Evolutionary conservation across 805 yeast genomes (phyloP).

Genomic region (Myxozyma udenii): DNA sequence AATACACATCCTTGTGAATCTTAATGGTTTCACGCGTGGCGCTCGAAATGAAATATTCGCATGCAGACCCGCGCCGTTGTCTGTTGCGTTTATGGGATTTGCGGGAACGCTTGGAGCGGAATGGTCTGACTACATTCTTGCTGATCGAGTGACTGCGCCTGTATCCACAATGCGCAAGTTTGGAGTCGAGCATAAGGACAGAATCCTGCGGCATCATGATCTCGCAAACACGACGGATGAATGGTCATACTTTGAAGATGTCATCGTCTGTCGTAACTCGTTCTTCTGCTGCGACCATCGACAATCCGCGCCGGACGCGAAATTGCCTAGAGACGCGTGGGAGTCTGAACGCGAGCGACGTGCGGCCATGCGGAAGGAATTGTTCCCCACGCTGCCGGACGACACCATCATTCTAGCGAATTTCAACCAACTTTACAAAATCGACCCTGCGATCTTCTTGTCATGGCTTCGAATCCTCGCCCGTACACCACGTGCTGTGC

Average conservation of each 20-base stretch:
- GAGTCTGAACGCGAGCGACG: conserved; percentile 30
- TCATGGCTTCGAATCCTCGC: conserved; percentile 35
- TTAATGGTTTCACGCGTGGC: conserved; percentile 39
- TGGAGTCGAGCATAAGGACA: neutral
- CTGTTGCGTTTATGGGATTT: conserved; percentile 38
- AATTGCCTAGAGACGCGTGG: conserved; percentile 25
- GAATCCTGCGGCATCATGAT: conserved; percentile 19
- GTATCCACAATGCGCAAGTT: conserved; percentile 12
- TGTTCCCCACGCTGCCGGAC: conserved; percentile 34
- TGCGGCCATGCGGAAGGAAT: conserved; percentile 24
- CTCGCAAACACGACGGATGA: conserved; percentile 8
- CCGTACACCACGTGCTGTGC: conserved; percentile 34
- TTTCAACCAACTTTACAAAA: conserved; percentile 39
- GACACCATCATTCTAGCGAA: conserved; percentile 36
- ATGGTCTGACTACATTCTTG: conserved; percentile 37
- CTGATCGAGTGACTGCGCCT: conserved; percentile 32
- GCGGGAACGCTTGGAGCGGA: conserved; percentile 38
- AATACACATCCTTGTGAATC: conserved; percentile 37
- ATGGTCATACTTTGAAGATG: conserved; percentile 33
- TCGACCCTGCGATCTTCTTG: conserved; percentile 36
- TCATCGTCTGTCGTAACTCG: conserved; percentile 35
- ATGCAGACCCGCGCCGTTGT: conserved; percentile 37
- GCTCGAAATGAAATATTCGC: conserved; percentile 39
- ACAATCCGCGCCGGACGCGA: conserved; percentile 35
- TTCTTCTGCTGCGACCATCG: conserved; percentile 39